phyloP scores from a whole-genome alignment of 257 asterid species.

The Solanum medicagineum region DNA sequence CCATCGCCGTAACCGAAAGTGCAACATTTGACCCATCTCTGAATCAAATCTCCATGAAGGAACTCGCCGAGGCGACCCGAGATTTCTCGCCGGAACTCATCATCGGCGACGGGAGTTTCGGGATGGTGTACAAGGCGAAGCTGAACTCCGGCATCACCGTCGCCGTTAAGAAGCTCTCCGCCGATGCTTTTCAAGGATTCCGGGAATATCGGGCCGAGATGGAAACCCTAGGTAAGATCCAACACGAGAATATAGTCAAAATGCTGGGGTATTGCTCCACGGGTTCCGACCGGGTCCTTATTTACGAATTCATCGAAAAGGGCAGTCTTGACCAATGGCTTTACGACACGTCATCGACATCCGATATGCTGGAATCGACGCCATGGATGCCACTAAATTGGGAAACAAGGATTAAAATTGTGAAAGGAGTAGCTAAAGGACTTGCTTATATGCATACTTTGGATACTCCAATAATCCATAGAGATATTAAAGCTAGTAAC shows the following conservation, averaged over 20 bases:
- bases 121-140: conserved; percentile 71
- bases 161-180: conserved; percentile 60
- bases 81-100: conserved; percentile 63
- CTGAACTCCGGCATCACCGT: conserved; percentile 53
- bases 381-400: conserved; percentile 39
- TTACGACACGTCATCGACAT: conserved; percentile 39
- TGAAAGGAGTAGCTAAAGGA: conserved; percentile 55
- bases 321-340: conserved; percentile 94
- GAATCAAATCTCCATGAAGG: conserved; percentile 52
- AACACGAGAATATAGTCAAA: conserved; percentile 55
- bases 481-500: conserved; percentile 73
- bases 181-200: conserved; percentile 80
- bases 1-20: conserved; percentile 34
- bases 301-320: conserved; percentile 66
- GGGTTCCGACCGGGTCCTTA: conserved; percentile 56
- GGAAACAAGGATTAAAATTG: conserved; percentile 44
- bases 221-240: conserved; percentile 82
- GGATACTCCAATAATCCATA: conserved; percentile 47
- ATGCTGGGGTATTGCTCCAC: conserved; percentile 63
- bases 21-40: conserved; percentile 55
- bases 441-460: conserved; percentile 57
- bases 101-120: conserved; percentile 88
- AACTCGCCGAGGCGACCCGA: conserved; percentile 50
- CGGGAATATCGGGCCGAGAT: conserved; percentile 89
- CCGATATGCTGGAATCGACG: conserved; percentile 3